These are phyloP conservation scores for Scenedesmus sp. DNA, from an alignment of 163 green algal genomes.

Conservation along the genomic window DNA sequence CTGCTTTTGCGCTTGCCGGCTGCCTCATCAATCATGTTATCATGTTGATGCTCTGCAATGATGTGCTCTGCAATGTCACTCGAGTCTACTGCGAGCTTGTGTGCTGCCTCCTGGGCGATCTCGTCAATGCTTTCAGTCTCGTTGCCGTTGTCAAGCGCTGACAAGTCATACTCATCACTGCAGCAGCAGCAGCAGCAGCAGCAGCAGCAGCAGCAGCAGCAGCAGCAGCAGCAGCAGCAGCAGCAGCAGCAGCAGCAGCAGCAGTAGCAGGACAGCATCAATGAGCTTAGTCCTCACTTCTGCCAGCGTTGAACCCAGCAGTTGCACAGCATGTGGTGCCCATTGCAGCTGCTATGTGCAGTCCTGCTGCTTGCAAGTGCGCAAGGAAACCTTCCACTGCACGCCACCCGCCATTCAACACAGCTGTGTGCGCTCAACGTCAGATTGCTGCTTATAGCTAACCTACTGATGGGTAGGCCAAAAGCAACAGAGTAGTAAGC, in stretches of 20 bases:
- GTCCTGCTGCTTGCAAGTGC: too few relatives aligned
- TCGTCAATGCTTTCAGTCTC: conserved; percentile 3
- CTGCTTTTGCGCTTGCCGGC: not conserved
- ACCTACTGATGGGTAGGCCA: too few relatives aligned
- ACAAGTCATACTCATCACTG: conserved; percentile 35
- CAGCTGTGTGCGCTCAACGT: too few relatives aligned
- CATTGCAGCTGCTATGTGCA: too few relatives aligned
- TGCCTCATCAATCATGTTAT: conserved; percentile 11
- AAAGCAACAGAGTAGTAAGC: too few relatives aligned
- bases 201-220: not conserved
- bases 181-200: too few relatives aligned
- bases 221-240: not conserved
- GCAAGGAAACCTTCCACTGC: too few relatives aligned
- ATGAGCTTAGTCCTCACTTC: not conserved
- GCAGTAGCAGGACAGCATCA: not conserved
- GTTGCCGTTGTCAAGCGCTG: not conserved
- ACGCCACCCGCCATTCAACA: too few relatives aligned
- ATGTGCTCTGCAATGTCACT: conserved; percentile 46
- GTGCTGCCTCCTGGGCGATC: conserved; percentile 26
- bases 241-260: not conserved
- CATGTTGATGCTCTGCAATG: not conserved
- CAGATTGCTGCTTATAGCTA: too few relatives aligned
- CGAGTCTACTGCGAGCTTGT: not conserved
- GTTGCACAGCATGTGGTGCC: too few relatives aligned
- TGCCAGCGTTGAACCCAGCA: too few relatives aligned